Conservation (phyloP, 768 basidiomycete species). For the Cubamyces sp. region DNA sequence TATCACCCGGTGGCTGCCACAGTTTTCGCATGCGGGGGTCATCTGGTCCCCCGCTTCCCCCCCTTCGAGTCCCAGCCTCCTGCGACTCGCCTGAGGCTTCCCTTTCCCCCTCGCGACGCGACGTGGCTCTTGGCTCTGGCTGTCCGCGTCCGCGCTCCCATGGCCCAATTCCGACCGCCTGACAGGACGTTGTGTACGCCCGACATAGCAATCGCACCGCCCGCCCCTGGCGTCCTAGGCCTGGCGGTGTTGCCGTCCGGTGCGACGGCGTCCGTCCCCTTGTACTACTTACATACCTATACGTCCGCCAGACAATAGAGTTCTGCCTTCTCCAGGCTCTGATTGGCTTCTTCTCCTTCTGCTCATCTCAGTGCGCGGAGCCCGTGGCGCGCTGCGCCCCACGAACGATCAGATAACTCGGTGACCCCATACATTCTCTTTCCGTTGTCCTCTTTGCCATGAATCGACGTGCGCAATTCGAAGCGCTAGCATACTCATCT, state of each 20-base stretch:
- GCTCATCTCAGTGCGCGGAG: neutral
- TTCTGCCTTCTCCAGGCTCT: neutral
- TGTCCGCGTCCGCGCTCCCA: too few species aligned
- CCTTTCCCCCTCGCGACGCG: neutral
- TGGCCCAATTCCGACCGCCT: too few species aligned
- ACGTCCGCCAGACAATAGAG: neutral
- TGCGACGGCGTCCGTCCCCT: too few species aligned
- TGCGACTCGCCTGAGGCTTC: neutral
- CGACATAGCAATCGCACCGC: too few species aligned
- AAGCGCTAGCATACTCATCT: too few species aligned
- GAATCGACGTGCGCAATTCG: too few species aligned
- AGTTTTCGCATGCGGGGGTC: neutral
- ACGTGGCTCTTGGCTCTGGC: too few species aligned
- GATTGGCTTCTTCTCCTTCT: neutral
- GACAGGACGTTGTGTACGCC: too few species aligned
- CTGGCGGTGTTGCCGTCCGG: too few species aligned
- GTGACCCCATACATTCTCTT: neutral
- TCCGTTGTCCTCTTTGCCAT: neutral
- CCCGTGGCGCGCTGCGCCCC: conserved; percentile 4
- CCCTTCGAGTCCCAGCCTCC: neutral
- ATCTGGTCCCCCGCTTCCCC: neutral
- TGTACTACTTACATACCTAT: too few species aligned
- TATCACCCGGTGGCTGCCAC: neutral
- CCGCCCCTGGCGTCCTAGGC: too few species aligned
- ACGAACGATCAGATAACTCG: conserved; percentile 6